Conservation (phyloP, 495 filamentous ascomycete genomes). For the Chaetomidium leptoderma region DNA sequence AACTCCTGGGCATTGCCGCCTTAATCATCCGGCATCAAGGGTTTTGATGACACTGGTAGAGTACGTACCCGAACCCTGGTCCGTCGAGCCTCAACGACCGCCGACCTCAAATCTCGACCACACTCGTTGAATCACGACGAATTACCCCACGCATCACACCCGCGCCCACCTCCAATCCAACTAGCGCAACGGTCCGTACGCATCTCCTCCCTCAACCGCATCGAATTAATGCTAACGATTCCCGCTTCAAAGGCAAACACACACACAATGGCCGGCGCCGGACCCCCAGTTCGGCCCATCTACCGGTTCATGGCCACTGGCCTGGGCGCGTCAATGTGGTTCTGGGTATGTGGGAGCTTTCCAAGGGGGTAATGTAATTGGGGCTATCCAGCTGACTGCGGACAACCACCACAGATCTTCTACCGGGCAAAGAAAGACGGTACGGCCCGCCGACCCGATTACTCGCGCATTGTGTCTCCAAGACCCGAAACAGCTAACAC, state of each 20-base stretch:
- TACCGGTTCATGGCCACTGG: constrained; percentile 82
- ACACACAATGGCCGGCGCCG: constrained; percentile 28
- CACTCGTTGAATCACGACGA: constrained; percentile 2
- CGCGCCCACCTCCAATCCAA: constrained; percentile 11
- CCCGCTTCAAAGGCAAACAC: constrained; percentile 6
- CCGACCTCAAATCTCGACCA: not conserved
- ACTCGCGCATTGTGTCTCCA: not conserved
- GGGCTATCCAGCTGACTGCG: not conserved
- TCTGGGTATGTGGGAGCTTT: constrained; percentile 66
- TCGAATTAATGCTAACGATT: not conserved
- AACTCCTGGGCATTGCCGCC: too few relatives aligned
- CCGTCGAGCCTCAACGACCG: not conserved
- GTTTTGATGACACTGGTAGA: not conserved
- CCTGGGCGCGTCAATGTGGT: constrained; percentile 97
- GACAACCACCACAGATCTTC: constrained; percentile 61
- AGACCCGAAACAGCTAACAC: not conserved
- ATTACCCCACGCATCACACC: constrained; percentile 5
- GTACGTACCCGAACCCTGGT: constrained; percentile 19
- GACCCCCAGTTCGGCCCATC: constrained; percentile 45
- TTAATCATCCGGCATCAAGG: not conserved
- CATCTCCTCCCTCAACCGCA: not conserved
- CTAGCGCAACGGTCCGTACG: constrained; percentile 2
- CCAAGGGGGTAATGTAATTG: too few relatives aligned
- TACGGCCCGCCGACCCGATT: constrained; percentile 27
- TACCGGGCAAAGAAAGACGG: constrained; percentile 93